Percentiles rank a stretch among this genome's conserved stretches.
These are phyloP conservation scores for Tuctoria greenei DNA, from an alignment of 176 grass and related monocot genomes.

Conservation along the genomic window DNA sequence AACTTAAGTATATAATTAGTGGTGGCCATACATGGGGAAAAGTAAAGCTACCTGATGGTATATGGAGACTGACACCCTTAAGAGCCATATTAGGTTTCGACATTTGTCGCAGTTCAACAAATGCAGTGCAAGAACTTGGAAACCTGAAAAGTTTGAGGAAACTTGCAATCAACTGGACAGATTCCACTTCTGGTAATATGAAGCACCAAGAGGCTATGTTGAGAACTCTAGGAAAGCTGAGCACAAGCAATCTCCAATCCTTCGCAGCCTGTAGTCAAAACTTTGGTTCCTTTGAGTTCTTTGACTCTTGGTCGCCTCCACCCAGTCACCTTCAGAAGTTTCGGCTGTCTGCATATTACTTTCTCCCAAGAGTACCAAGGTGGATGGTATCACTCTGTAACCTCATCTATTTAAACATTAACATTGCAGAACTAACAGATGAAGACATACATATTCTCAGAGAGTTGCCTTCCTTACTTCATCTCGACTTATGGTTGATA, in stretches of 20 bases:
- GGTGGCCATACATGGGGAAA: slow-evolving; percentile 36
- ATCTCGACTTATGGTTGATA: slow-evolving; percentile 29
- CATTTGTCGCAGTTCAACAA: slow-evolving; percentile 27
- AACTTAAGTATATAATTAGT: slow-evolving; percentile 30
- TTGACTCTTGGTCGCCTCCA: slow-evolving; percentile 25
- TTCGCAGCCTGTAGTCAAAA: slow-evolving; percentile 29
- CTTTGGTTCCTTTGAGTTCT: slow-evolving; percentile 16
- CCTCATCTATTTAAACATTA: slow-evolving; percentile 39
- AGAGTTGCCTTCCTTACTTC: slow-evolving; percentile 28
- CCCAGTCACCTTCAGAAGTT: slow-evolving; percentile 37
- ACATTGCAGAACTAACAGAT: slow-evolving; percentile 29
- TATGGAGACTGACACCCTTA: slow-evolving; percentile 25
- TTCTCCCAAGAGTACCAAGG: slow-evolving; percentile 41
- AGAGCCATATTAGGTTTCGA: slow-evolving; percentile 25
- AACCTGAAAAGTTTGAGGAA: slow-evolving; percentile 18
- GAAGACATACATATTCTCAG: slow-evolving; percentile 33
- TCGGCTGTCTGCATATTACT: slow-evolving; percentile 25
- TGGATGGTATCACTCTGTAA: slow-evolving; percentile 37
- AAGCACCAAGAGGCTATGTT: slow-evolving; percentile 30
- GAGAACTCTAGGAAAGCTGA: slow-evolving; percentile 27
- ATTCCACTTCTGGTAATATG: slow-evolving; percentile 22
- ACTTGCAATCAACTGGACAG: slow-evolving; percentile 28
- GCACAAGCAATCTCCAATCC: slow-evolving; percentile 21
- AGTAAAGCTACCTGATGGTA: slow-evolving; percentile 38
- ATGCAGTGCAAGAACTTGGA: slow-evolving; percentile 32